These are phyloP conservation scores for Colletotrichum musae DNA, from an alignment of 2,329 filamentous ascomycete species.

Conservation along the genomic window DNA sequence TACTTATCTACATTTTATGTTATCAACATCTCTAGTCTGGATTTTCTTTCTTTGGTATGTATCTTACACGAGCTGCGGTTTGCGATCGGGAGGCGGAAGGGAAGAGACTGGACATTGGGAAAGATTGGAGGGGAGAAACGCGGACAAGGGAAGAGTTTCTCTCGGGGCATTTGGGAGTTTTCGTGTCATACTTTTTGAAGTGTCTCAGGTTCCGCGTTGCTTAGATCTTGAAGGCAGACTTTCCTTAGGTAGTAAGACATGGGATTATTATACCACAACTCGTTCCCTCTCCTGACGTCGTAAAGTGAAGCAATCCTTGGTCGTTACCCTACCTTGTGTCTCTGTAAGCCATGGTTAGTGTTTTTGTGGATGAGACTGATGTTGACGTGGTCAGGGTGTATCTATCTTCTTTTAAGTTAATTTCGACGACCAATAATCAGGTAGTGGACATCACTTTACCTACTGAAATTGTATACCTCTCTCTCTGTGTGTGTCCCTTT, in stretches of 20 bases:
- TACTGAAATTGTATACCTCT: too few relatives aligned
- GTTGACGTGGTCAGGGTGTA: too few relatives aligned
- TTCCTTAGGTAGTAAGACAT: conserved; percentile 20
- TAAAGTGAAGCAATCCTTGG: too few relatives aligned
- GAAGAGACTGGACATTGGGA: not conserved
- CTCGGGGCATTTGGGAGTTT: conserved; percentile 33
- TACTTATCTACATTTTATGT: conserved; percentile 1
- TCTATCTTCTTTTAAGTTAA: too few relatives aligned
- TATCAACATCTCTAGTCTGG: not conserved
- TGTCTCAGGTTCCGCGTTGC: not conserved
- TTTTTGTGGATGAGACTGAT: too few relatives aligned
- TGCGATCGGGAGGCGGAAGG: not conserved
- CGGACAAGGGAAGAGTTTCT: not conserved
- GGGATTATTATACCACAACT: not conserved
- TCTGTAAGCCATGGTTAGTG: too few relatives aligned
- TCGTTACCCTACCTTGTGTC: too few relatives aligned
- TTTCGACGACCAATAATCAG: too few relatives aligned
- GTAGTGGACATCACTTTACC: too few relatives aligned
- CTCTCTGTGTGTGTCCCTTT: too few relatives aligned
- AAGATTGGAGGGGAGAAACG: conserved; percentile 9
- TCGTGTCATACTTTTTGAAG: conserved; percentile 27
- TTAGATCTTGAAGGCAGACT: conserved; percentile 18
- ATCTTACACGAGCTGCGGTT: not conserved
- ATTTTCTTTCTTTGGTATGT: not conserved
- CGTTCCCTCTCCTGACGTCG: too few relatives aligned